These are phyloP conservation scores for Dactylonectria macrodidyma DNA, from an alignment of 2,329 filamentous ascomycete species.

Conservation along the genomic window DNA sequence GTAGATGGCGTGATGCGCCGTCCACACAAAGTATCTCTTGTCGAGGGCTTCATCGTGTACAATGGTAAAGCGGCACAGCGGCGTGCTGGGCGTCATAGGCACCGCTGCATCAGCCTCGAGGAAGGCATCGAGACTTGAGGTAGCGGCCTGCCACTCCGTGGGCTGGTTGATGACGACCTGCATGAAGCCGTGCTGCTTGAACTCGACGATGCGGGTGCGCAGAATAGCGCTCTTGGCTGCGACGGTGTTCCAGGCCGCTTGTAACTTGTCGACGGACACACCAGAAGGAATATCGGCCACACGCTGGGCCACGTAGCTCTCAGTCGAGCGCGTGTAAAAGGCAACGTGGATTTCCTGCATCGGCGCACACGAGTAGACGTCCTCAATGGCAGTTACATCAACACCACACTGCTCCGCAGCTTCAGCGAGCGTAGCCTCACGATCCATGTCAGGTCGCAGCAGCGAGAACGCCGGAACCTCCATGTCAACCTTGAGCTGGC, in stretches of 20 bases:
- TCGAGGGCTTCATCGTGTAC: conserved; percentile 47
- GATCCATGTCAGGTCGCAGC: conserved; percentile 49
- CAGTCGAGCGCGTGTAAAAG: conserved; percentile 62
- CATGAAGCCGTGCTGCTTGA: conserved; percentile 57
- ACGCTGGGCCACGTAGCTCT: conserved; percentile 65
- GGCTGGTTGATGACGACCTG: conserved; percentile 61
- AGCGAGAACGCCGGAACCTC: conserved; percentile 56
- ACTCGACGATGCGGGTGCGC: conserved; percentile 63
- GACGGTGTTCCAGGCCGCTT: conserved; percentile 58
- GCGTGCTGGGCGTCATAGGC: conserved; percentile 57
- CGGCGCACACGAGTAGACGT: conserved; percentile 68
- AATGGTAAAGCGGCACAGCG: conserved; percentile 60
- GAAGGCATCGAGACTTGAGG: conserved; percentile 54
- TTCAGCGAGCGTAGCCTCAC: conserved; percentile 49
- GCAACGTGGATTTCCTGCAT: conserved; percentile 69
- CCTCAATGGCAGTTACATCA: conserved; percentile 56
- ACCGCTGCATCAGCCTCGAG: conserved; percentile 57
- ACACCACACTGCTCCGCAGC: conserved; percentile 52
- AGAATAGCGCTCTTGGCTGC: conserved; percentile 57
- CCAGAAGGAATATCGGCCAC: conserved; percentile 57
- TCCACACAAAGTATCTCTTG: conserved; percentile 52
- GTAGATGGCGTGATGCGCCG: conserved; percentile 51
- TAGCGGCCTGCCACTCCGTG: conserved; percentile 51
- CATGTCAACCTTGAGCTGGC: conserved; percentile 39
- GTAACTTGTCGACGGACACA: conserved; percentile 53